These are phyloP conservation scores for Phytophthora uliginosa DNA, from an alignment of 352 stramenopile genomes.

Conservation along the genomic window DNA sequence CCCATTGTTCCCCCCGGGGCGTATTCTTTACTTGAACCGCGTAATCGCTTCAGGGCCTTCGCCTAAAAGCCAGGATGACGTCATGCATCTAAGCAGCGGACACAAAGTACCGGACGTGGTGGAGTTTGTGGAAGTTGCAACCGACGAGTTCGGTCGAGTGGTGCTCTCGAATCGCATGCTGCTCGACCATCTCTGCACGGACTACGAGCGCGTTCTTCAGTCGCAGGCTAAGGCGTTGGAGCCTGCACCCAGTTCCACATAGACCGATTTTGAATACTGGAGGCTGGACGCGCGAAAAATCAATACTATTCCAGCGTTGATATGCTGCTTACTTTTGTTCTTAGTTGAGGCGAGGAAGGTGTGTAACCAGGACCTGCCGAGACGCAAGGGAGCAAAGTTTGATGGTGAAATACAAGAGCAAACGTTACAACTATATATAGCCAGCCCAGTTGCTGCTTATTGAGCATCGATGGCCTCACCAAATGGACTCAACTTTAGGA, in stretches of 20 bases:
- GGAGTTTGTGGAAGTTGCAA: constrained; percentile 74
- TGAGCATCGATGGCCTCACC: not conserved
- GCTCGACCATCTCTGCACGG: constrained; percentile 86
- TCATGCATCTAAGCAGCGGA: constrained; percentile 6
- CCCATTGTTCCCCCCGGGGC: constrained; percentile 74
- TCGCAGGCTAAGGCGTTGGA: constrained; percentile 25
- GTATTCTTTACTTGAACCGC: constrained; percentile 78
- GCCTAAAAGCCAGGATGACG: constrained; percentile 7
- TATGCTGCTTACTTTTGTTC: not conserved
- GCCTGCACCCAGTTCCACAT: not conserved
- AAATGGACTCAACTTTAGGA: not conserved
- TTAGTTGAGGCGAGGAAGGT: not conserved
- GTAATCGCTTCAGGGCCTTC: constrained; percentile 27
- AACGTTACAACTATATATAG: too few relatives aligned
- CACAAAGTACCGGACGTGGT: constrained; percentile 34
- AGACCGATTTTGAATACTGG: not conserved
- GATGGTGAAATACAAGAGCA: too few relatives aligned
- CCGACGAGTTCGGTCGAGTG: constrained; percentile 77
- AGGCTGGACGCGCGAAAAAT: not conserved
- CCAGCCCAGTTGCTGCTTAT: not conserved
- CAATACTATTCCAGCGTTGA: not conserved
- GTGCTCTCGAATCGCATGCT: constrained; percentile 89
- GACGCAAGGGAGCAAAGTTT: too few relatives aligned
- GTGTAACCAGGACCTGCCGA: not conserved
- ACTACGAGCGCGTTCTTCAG: constrained; percentile 78